Evolutionary conservation across 148 eudicot genomes (phyloP).

Genomic region (Fallopia convolvulus): DNA sequence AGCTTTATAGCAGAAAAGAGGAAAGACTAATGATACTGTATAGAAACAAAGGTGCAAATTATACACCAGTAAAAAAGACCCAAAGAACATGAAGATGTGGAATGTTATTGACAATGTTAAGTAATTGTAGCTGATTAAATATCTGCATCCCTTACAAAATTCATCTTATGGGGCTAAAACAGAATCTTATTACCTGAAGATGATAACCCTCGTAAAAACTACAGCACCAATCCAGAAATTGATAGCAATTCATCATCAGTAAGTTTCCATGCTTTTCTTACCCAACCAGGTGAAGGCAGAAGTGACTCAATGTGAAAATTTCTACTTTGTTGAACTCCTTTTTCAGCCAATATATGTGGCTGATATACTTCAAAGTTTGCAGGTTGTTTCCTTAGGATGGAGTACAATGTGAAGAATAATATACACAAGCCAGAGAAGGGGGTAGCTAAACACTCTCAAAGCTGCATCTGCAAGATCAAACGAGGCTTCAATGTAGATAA

Average conservation of each 20-base stretch:
- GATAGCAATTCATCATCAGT: constrained; percentile 60
- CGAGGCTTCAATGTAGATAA: neutral
- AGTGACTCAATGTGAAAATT: constrained; percentile 30
- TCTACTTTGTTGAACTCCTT: constrained; percentile 15
- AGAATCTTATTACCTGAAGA: constrained; percentile 43
- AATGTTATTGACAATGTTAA: neutral
- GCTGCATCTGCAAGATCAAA: constrained; percentile 4
- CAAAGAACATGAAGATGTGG: neutral
- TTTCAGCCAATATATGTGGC: constrained; percentile 50
- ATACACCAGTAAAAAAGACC: neutral
- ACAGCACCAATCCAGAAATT: constrained; percentile 77
- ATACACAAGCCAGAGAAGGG: constrained; percentile 38
- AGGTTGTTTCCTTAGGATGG: constrained; percentile 63
- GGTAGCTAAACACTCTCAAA: neutral
- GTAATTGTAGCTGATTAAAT: neutral
- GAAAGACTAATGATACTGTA: neutral
- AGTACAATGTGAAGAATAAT: constrained; percentile 51
- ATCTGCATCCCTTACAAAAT: neutral
- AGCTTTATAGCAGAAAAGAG: neutral
- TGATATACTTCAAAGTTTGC: constrained; percentile 40
- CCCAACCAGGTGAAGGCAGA: constrained; percentile 60
- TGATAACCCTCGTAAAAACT: constrained; percentile 59
- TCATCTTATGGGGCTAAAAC: neutral
- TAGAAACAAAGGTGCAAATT: neutral
- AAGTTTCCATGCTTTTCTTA: constrained; percentile 52